Conservation (phyloP, 2,329 filamentous ascomycete species). For the Simplicillium aogashimaense region DNA sequence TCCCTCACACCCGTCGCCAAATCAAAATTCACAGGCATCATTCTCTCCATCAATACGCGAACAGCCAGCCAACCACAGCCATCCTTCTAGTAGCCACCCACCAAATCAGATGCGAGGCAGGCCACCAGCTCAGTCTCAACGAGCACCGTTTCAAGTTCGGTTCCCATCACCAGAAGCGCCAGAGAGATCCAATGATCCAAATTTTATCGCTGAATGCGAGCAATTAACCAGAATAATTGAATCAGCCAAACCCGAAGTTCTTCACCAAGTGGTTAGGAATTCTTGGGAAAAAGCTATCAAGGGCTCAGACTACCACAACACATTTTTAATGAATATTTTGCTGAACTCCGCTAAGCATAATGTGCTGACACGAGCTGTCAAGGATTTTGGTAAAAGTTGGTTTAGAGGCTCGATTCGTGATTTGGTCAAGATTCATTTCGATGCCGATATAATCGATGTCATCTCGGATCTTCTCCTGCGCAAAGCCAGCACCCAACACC, state of each 20-base stretch:
- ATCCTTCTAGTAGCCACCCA: too few species aligned
- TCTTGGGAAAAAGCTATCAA: constrained; percentile 39
- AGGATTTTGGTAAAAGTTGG: constrained; percentile 35
- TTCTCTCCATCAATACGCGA: too few species aligned
- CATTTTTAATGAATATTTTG: constrained; percentile 41
- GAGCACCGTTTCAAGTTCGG: too few species aligned
- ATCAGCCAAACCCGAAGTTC: constrained; percentile 30
- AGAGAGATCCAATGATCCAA: too few species aligned
- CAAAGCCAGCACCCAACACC: constrained; percentile 36
- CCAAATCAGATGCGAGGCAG: too few species aligned
- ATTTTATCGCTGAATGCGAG: too few species aligned
- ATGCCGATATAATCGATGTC: constrained; percentile 31
- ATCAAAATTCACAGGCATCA: too few species aligned
- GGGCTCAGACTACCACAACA: constrained; percentile 41
- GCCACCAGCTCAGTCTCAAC: too few species aligned
- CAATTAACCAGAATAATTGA: constrained; percentile 20
- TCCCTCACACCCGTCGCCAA: too few species aligned
- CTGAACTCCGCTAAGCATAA: constrained; percentile 23
- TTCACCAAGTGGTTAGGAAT: constrained; percentile 38
- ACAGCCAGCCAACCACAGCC: too few species aligned
- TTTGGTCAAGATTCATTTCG: constrained; percentile 29
- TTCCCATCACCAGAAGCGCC: too few species aligned
- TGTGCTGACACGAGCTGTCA: constrained; percentile 26
- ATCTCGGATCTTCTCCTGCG: constrained; percentile 31
- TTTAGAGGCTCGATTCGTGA: constrained; percentile 28